Conservation (phyloP, 148 eudicot genomes). For the Diospyros kaki region DNA sequence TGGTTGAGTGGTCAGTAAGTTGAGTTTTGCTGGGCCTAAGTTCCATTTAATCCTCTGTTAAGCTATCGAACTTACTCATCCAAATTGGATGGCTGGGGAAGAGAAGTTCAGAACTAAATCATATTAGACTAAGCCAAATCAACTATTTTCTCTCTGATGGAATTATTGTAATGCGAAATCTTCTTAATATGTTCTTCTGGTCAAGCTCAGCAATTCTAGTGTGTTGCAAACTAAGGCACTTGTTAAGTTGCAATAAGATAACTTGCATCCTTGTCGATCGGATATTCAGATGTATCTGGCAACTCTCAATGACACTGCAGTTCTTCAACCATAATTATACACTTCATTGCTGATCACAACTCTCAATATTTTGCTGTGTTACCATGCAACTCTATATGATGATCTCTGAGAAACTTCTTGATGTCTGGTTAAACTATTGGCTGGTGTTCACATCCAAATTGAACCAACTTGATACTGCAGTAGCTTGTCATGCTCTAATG, state of each 20-base stretch:
- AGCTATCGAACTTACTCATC: not conserved
- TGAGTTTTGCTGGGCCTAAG: not conserved
- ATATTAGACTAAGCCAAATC: not conserved
- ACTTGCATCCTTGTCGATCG: too few relatives aligned
- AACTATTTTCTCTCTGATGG: not conserved
- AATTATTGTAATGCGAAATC: too few relatives aligned
- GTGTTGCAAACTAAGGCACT: not conserved
- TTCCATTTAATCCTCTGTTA: not conserved
- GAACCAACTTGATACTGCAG: not conserved
- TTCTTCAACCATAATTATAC: too few relatives aligned
- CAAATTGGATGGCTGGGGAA: not conserved
- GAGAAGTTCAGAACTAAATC: not conserved
- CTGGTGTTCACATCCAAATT: not conserved
- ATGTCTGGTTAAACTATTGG: slow-evolving; percentile 2
- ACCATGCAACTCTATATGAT: not conserved
- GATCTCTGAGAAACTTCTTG: not conserved
- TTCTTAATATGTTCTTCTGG: not conserved
- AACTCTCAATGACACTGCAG: too few relatives aligned
- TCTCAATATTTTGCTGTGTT: not conserved
- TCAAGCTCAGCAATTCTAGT: not conserved
- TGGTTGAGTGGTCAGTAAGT: not conserved
- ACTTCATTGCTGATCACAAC: not conserved
- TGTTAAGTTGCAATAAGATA: not conserved
- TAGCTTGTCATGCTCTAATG: not conserved
- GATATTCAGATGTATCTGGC: too few relatives aligned